Evolutionary conservation across 169 alveolate species (phyloP).

Genomic region (Neospora caninum): DNA sequence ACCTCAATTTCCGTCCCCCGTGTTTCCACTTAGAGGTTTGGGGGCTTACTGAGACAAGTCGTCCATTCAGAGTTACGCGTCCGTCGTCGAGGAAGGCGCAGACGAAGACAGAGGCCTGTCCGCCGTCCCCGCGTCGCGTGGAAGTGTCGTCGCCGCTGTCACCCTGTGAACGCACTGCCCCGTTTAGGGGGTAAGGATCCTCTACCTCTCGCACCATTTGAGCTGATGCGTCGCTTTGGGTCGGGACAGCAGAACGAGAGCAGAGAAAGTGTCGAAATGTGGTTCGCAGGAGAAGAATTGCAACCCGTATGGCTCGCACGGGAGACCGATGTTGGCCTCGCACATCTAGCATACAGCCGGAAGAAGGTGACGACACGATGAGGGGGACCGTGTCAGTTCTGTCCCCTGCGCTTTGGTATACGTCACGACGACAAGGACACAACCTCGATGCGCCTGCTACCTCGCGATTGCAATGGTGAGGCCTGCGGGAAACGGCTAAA

Average conservation of each 20-base stretch:
- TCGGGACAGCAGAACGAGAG: neutral
- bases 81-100: constrained; percentile 14
- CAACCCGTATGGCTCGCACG: neutral
- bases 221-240: neutral
- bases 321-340: neutral
- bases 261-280: neutral
- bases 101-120: neutral
- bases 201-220: neutral
- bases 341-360: neutral
- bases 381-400: neutral
- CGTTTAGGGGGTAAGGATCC: neutral
- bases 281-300: neutral
- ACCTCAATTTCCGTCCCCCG: no score
- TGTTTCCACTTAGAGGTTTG: neutral
- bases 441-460: no score
- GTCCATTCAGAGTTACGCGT: neutral
- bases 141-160: neutral
- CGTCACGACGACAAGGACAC: no score
- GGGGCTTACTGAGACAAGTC: neutral
- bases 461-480: no score
- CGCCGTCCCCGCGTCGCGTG: neutral
- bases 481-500: no score
- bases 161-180: neutral
- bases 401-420: neutral
- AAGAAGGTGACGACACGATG: neutral